A percentile compares a stretch with the other conserved stretches of the same genome.
phyloP scores from a whole-genome alignment of 139 green algal species.

The Trebouxia sp. region DNA sequence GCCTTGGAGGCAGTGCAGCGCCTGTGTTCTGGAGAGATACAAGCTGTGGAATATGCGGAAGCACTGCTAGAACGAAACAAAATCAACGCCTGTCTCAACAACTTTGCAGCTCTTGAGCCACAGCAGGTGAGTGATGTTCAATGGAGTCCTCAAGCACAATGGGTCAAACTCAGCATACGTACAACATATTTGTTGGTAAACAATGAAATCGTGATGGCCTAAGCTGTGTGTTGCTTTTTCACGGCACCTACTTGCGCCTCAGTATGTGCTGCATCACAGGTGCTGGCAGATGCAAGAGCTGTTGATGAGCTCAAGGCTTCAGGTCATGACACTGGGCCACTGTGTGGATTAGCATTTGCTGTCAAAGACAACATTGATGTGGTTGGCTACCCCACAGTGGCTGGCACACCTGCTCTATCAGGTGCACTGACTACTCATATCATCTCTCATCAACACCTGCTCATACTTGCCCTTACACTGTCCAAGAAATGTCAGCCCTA shows the following conservation, averaged over 20 bases:
- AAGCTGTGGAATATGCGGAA: neutral
- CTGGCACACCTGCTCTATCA: constrained; percentile 26
- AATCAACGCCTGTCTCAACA: constrained; percentile 12
- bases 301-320: constrained; percentile 20
- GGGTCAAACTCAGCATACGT: neutral
- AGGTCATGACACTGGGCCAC: neutral
- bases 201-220: too few species aligned
- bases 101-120: constrained; percentile 5
- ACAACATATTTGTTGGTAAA: neutral
- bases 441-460: too few species aligned
- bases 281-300: constrained; percentile 24
- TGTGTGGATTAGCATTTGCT: constrained; percentile 30
- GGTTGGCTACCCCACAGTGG: constrained; percentile 29
- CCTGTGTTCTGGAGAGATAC: neutral
- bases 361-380: constrained; percentile 32
- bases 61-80: neutral
- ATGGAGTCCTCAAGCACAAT: neutral
- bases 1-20: neutral
- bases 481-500: too few species aligned
- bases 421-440: neutral
- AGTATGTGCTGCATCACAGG: neutral
- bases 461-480: too few species aligned
- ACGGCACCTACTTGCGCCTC: neutral
- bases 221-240: too few species aligned
- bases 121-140: neutral